Evolutionary conservation across 2,329 filamentous ascomycete species (phyloP).

Genomic region (Alternaria sp.): DNA sequence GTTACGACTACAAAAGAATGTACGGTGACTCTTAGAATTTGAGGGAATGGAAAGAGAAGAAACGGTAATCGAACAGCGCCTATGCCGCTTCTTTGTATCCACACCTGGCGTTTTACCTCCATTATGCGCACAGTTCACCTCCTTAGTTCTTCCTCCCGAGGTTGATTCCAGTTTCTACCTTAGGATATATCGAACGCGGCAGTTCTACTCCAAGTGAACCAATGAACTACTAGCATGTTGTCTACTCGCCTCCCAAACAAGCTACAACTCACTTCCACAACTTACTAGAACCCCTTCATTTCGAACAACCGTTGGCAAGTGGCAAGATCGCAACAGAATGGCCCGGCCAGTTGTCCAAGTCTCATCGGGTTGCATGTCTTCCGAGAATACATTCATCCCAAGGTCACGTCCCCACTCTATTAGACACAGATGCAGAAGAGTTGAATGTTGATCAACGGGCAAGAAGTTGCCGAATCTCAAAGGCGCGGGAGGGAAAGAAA

Average conservation of each 20-base stretch:
- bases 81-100: neutral
- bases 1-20: neutral
- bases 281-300: neutral
- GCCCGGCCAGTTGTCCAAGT: neutral
- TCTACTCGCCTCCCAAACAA: neutral
- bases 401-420: neutral
- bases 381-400: neutral
- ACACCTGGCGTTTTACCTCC: neutral
- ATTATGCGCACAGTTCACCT: neutral
- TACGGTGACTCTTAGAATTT: neutral
- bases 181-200: neutral
- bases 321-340: neutral
- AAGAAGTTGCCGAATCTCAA: neutral
- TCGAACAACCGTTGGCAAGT: neutral
- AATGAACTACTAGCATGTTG: neutral
- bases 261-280: neutral
- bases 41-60: neutral
- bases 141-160: neutral
- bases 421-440: neutral
- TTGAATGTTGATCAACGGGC: neutral
- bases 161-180: neutral
- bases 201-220: neutral
- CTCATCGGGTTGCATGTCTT: neutral
- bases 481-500: neutral
- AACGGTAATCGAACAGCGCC: neutral